A percentile compares a stretch with the other conserved stretches of the same genome.
phyloP scores from a whole-genome alignment of 768 basidiomycete genomes.

The Leucocoprinus leucothites region DNA sequence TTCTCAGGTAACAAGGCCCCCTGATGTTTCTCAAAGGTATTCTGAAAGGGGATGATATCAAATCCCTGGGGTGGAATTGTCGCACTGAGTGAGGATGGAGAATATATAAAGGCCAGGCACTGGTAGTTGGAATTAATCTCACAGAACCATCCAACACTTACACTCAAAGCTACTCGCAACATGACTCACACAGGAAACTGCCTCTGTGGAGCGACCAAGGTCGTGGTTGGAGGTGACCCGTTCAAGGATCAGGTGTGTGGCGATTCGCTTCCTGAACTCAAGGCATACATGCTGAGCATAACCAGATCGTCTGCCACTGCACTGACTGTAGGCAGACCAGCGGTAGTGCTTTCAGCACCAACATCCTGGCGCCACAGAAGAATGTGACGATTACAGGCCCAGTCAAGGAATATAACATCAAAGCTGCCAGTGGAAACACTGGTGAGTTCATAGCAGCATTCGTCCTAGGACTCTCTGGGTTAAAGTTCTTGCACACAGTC shows the following conservation, averaged over 20 bases:
- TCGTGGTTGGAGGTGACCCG: conserved; percentile 21
- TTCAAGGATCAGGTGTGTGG: conserved; percentile 26
- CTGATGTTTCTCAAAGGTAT: too few species aligned
- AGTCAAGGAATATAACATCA: conserved; percentile 26
- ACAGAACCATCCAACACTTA: not conserved
- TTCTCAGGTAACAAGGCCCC: too few species aligned
- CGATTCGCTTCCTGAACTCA: too few species aligned
- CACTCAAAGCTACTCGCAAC: not conserved
- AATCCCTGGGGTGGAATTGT: too few species aligned
- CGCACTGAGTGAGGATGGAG: too few species aligned
- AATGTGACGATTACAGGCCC: conserved; percentile 31
- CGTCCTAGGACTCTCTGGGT: too few species aligned
- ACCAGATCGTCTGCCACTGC: conserved; percentile 35
- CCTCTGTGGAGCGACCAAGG: conserved; percentile 31
- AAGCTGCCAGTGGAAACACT: conserved; percentile 29
- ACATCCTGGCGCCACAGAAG: conserved; percentile 30
- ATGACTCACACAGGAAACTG: conserved; percentile 24
- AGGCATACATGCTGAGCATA: too few species aligned
- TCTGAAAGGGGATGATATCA: too few species aligned
- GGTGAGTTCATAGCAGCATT: conserved; percentile 19
- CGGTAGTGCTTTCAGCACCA: conserved; percentile 38
- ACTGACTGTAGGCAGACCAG: conserved; percentile 33
- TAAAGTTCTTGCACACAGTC: conserved; percentile 17
- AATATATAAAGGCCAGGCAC: not conserved
- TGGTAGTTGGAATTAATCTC: not conserved